Conservation (phyloP, 2,329 filamentous ascomycete species). For the Neopestalotiopsis rosae region DNA sequence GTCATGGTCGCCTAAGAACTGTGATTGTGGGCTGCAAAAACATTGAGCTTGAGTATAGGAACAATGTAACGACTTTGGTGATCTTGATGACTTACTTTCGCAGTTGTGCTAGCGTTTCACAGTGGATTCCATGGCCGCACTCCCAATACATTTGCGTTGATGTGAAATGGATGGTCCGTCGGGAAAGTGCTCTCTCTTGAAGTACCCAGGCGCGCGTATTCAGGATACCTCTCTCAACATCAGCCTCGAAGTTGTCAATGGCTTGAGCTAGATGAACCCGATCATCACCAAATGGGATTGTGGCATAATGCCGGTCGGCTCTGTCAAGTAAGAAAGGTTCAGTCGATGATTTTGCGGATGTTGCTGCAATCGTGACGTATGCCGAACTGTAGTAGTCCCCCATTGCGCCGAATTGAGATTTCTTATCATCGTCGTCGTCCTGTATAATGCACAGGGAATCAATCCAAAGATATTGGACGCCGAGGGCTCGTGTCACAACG, state of each 20-base stretch:
- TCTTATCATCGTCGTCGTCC: background rate
- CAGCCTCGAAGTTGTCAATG: conserved; percentile 29
- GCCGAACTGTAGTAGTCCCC: conserved; percentile 8
- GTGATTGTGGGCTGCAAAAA: background rate
- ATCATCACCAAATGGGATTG: background rate
- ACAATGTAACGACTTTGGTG: background rate
- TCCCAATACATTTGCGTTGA: conserved; percentile 34
- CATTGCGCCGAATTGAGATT: conserved; percentile 10
- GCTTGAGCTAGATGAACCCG: background rate
- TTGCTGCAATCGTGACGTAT: conserved; percentile 16
- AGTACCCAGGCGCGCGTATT: conserved; percentile 34
- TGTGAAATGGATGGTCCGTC: conserved; percentile 33
- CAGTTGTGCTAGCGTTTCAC: conserved; percentile 16
- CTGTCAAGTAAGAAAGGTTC: background rate
- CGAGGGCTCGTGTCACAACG: conserved; percentile 17
- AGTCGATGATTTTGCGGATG: background rate
- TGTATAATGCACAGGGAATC: conserved; percentile 25
- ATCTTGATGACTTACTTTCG: conserved; percentile 16
- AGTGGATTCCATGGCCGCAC: conserved; percentile 24
- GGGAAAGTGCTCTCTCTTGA: conserved; percentile 33
- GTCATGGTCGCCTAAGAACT: conserved; percentile 19
- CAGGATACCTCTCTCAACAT: conserved; percentile 27
- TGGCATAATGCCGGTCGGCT: background rate
- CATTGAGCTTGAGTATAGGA: background rate
- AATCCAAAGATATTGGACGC: conserved; percentile 21